Percentiles rank a stretch among this genome's conserved stretches.
phyloP scores from a whole-genome alignment of 768 basidiomycete species.

The Exidia glandulosa region DNA sequence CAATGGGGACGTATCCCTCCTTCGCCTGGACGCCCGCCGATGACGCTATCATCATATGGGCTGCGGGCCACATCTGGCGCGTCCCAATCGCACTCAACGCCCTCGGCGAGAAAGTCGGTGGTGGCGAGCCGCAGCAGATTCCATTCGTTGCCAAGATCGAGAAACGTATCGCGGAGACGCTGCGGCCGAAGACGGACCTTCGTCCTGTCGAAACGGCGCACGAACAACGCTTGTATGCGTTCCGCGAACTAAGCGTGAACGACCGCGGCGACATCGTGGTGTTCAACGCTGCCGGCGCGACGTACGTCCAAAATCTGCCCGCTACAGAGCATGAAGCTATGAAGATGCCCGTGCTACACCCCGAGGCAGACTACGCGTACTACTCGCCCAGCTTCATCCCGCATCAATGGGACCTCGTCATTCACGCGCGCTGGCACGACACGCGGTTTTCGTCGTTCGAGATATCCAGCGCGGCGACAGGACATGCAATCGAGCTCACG shows the following conservation, averaged over 20 bases:
- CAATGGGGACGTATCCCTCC: constrained; percentile 73
- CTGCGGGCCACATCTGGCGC: constrained; percentile 55
- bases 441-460: constrained; percentile 52
- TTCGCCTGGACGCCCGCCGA: constrained; percentile 56
- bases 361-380: constrained; percentile 40
- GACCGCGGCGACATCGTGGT: constrained; percentile 40
- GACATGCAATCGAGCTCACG: constrained; percentile 34
- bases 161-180: constrained; percentile 46
- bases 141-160: constrained; percentile 53
- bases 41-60: constrained; percentile 60
- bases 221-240: constrained; percentile 47
- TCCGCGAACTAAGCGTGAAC: constrained; percentile 50
- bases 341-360: constrained; percentile 35
- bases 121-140: constrained; percentile 35
- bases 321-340: neutral
- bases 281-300: constrained; percentile 59
- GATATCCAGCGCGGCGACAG: constrained; percentile 40
- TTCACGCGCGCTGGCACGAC: constrained; percentile 65
- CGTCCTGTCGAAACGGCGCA: constrained; percentile 40
- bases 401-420: constrained; percentile 33
- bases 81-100: constrained; percentile 44
- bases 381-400: constrained; percentile 56
- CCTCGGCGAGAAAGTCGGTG: constrained; percentile 40
- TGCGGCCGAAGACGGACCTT: constrained; percentile 37
- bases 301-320: constrained; percentile 37